Conservation (phyloP, 2,329 filamentous ascomycete genomes). For the Magnaporthiopsis rhizophila region DNA sequence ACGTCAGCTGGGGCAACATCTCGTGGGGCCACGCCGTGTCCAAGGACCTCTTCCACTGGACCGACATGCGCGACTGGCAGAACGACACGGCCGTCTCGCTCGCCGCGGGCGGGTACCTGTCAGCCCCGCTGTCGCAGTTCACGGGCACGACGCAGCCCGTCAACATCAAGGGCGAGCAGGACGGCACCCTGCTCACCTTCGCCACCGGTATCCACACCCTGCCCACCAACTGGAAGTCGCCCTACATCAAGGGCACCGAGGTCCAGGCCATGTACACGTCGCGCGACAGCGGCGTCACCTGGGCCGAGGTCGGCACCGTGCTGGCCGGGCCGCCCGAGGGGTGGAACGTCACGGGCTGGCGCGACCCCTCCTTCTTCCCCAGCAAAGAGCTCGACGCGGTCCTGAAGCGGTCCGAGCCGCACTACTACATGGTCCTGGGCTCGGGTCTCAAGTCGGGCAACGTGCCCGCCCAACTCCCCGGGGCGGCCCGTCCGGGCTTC, state of each 20-base stretch:
- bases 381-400: background rate
- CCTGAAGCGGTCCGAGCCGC: background rate
- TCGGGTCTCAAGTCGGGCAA: background rate
- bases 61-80: conserved; percentile 26
- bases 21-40: conserved; percentile 53
- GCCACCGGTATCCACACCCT: background rate
- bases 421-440: conserved; percentile 5
- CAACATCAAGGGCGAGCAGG: background rate
- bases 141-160: conserved; percentile 2
- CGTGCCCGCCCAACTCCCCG: background rate
- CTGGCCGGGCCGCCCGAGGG: conserved; percentile 3
- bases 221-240: conserved; percentile 2
- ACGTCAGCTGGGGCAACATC: conserved; percentile 30
- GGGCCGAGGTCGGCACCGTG: conserved; percentile 1
- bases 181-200: conserved; percentile 3
- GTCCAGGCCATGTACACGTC: conserved; percentile 1
- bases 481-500: conserved; percentile 2
- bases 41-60: conserved; percentile 53
- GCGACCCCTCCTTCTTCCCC: conserved; percentile 3
- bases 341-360: conserved; percentile 5
- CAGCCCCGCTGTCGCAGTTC: background rate
- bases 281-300: background rate
- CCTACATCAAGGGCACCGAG: conserved; percentile 1
- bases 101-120: background rate
- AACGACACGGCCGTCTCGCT: conserved; percentile 3